A percentile compares a stretch with the other conserved stretches of the same genome.
Evolutionary conservation across 371 early-diverging fungal genomes (phyloP).

Genomic region (Amoeboaphelidium occidentale): DNA sequence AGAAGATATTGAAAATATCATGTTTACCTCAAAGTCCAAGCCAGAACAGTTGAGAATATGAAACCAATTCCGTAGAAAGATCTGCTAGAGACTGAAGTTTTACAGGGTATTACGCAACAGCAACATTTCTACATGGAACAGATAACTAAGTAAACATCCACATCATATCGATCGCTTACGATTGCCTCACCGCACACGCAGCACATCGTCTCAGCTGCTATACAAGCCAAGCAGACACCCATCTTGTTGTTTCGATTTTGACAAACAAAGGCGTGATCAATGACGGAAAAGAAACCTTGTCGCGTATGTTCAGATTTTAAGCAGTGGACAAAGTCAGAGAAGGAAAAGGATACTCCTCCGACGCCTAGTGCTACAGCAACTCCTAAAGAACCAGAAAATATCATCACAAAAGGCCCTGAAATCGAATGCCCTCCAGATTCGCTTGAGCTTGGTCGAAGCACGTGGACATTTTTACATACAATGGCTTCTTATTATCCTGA

Average conservation of each 20-base stretch:
- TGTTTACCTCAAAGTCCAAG: not conserved
- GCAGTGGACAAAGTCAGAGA: slow-evolving; percentile 11
- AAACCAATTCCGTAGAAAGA: not conserved
- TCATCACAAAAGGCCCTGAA: not conserved
- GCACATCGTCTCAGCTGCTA: no score
- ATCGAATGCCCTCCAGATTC: slow-evolving; percentile 60
- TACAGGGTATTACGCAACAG: no score
- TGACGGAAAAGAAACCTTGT: slow-evolving; percentile 31
- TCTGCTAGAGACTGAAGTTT: no score
- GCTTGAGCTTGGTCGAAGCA: slow-evolving; percentile 58
- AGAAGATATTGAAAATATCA: no score
- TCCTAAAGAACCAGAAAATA: not conserved
- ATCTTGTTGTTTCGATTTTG: no score
- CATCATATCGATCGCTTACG: no score
- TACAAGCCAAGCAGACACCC: no score
- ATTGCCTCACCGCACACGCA: no score
- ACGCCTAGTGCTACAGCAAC: slow-evolving; percentile 1
- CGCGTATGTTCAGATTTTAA: slow-evolving; percentile 47
- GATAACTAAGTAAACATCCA: no score
- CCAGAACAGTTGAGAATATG: not conserved
- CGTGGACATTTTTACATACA: slow-evolving; percentile 96
- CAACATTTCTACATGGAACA: no score
- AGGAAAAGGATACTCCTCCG: slow-evolving; percentile 1
- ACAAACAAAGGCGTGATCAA: no score
- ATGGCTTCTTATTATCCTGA: slow-evolving; percentile 95